phyloP scores from a whole-genome alignment of 208 protist species.

The Trypanosoma lewisi region DNA sequence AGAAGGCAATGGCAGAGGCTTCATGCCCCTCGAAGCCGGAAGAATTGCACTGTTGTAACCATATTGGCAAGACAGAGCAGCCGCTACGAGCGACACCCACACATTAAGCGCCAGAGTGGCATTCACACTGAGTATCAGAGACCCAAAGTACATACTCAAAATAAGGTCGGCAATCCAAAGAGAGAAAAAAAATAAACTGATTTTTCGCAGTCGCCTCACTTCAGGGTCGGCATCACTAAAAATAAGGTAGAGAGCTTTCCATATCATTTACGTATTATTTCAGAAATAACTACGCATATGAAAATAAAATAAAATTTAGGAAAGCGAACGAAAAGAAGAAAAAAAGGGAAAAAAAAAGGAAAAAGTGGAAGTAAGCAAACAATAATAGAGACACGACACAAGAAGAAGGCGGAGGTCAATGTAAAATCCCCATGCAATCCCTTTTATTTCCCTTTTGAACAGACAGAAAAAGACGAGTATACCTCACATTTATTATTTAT shows the following conservation, averaged over 20 bases:
- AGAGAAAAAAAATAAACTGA: conserved; percentile 25
- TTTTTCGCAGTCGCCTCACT: conserved; percentile 17
- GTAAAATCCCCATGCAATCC: too few species aligned
- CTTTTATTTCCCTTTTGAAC: too few species aligned
- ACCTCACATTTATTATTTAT: too few species aligned
- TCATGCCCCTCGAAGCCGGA: neutral
- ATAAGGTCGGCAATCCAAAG: conserved; percentile 44
- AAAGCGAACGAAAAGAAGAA: neutral
- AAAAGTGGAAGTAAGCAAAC: neutral
- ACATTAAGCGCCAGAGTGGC: conserved; percentile 41
- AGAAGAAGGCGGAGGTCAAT: too few species aligned
- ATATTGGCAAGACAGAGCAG: conserved; percentile 31
- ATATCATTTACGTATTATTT: conserved; percentile 22
- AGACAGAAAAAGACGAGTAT: too few species aligned
- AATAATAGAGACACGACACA: too few species aligned
- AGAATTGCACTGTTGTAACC: neutral
- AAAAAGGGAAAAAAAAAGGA: conserved; percentile 10
- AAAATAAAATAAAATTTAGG: too few species aligned
- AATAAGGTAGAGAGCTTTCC: conserved; percentile 23
- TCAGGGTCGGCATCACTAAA: conserved; percentile 22
- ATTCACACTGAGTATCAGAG: conserved; percentile 44
- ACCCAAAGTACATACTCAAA: conserved; percentile 32
- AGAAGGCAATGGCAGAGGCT: neutral
- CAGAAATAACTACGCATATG: too few species aligned
- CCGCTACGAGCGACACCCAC: conserved; percentile 34